phyloP scores from a whole-genome alignment of 257 asterid species.

The Cinchona pubescens region DNA sequence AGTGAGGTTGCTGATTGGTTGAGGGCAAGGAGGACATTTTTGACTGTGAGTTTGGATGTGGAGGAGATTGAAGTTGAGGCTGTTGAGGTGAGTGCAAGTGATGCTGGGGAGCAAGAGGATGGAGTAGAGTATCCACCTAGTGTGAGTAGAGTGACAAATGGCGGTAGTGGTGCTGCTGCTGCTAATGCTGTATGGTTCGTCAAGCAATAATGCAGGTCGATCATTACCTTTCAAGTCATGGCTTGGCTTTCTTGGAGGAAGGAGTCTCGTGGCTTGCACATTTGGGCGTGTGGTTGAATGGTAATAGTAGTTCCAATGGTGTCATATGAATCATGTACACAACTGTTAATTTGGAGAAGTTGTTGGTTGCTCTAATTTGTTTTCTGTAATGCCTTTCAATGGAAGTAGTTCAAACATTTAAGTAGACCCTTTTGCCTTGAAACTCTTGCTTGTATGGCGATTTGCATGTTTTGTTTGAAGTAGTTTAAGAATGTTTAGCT shows the following conservation, averaged over 20 bases:
- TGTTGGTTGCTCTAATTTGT: conserved; percentile 14
- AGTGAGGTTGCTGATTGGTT: conserved; percentile 58
- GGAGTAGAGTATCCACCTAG: conserved; percentile 45
- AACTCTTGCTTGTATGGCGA: conserved; percentile 12
- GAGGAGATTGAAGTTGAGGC: conserved; percentile 57
- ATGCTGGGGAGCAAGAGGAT: conserved; percentile 49
- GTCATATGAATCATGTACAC: conserved; percentile 30
- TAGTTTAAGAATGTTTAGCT: conserved; percentile 7
- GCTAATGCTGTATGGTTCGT: conserved; percentile 28
- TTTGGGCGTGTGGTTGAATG: conserved; percentile 55
- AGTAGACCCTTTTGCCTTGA: conserved; percentile 1
- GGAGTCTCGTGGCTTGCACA: conserved; percentile 57
- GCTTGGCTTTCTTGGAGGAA: conserved; percentile 52
- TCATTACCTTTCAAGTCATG: conserved; percentile 38
- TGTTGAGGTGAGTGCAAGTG: conserved; percentile 51
- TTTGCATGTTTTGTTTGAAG: not conserved
- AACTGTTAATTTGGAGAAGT: conserved; percentile 18
- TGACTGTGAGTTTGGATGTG: conserved; percentile 67
- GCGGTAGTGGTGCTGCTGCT: conserved; percentile 14
- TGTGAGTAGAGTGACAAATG: conserved; percentile 21
- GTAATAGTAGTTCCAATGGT: conserved; percentile 37
- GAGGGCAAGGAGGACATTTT: conserved; percentile 55
- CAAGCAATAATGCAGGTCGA: conserved; percentile 38
- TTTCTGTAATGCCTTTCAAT: conserved; percentile 11
- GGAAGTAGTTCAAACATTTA: conserved; percentile 4